Base-by-base conservation (phyloP, 2,329 filamentous ascomycete genomes). In the Lomentospora prolificans region DNA sequence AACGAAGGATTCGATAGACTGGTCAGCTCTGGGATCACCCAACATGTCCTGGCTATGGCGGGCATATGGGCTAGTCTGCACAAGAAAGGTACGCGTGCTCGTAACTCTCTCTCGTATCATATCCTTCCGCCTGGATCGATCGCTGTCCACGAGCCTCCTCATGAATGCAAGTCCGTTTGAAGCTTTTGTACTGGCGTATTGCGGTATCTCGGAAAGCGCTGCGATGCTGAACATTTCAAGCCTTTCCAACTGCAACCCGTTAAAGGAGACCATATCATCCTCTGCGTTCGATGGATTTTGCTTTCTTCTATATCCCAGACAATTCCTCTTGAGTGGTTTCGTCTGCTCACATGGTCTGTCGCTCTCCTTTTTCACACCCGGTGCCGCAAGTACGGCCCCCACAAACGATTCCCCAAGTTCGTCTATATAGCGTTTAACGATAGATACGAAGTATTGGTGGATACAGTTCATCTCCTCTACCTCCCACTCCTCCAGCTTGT, bases 401-500 rank as follows among this genome's bases (percentile, higher is more conserved):
- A 41, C 24, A 10, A 53, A 7, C 17, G 7, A 10, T 10, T 44
- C 51, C 22, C 33, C 51, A 6, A 53, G 36, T 3, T 53, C 22
- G 14, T 44, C 24, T 6, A 53, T n/a, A 41, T 6, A 25, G 9
- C 22, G 8, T 9, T n/a, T 10, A 5, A 28, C 4, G 4, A 53
- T 17, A 25, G 14, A n/a, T 3, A 17, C 31, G 33, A 53, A 33
- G n/a, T 53, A 53, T 12, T 25, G 3, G 39, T 55, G 50, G n/a
- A 53, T 12, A 17, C 50, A 57, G 28, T 12, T 33, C 55, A 57
- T 53, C 28, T 57, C 55, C 30, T 57, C 55, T 19, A 48, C 39
- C 24, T 57, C 50, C 51, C 51, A 57, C n/a, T 36, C 46, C 39
- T 39, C 36, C 2, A 53, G 36, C 9, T 27, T 41, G 17, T 22